phyloP scores from a whole-genome alignment of 495 filamentous ascomycete genomes.

The Podospora pseudocomata region DNA sequence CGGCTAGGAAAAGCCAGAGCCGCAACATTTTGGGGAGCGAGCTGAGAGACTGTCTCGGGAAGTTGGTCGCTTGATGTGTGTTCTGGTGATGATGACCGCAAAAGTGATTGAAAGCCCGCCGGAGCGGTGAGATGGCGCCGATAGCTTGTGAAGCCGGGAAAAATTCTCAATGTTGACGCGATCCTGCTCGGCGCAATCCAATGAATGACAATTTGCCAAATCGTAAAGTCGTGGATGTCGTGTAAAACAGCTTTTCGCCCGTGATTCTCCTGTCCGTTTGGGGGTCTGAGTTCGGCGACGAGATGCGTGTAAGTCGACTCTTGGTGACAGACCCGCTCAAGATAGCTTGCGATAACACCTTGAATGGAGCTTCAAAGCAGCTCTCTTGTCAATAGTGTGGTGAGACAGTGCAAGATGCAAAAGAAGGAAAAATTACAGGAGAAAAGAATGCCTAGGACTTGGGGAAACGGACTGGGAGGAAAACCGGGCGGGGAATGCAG shows the following conservation, averaged over 20 bases:
- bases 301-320: background rate
- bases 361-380: background rate
- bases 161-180: background rate
- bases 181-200: background rate
- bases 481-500: constrained; percentile 12
- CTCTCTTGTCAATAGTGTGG: background rate
- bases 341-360: background rate
- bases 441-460: constrained; percentile 4
- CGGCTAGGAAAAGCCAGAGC: constrained; percentile 27
- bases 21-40: constrained; percentile 12
- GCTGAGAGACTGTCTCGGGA: constrained; percentile 4
- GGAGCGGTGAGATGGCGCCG: background rate
- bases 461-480: constrained; percentile 7
- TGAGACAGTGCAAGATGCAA: background rate
- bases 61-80: background rate
- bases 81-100: background rate
- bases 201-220: background rate
- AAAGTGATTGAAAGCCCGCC: background rate
- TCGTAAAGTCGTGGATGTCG: background rate
- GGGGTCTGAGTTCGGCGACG: constrained; percentile 3
- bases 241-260: background rate
- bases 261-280: background rate
- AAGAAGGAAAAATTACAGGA: constrained; percentile 12
- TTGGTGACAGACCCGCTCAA: background rate
- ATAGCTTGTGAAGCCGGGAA: background rate